phyloP scores from a whole-genome alignment of 768 basidiomycete species.

The Pisolithus tinctorius region DNA sequence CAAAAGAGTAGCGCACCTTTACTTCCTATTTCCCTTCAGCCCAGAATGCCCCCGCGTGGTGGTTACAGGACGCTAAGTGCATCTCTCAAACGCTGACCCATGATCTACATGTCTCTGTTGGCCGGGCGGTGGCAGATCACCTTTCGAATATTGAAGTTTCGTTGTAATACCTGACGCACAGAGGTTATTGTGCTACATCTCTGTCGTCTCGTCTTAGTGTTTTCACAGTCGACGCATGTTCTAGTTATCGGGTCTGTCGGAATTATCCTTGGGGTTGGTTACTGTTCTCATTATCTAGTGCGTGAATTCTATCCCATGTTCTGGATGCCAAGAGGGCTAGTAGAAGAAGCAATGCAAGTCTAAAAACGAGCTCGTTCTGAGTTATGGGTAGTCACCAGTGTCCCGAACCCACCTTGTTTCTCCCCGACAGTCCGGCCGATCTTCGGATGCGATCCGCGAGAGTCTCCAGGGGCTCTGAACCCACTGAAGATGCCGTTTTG shows the following conservation, averaged over 20 bases:
- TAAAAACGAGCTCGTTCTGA: not conserved
- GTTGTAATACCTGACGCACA: too few relatives aligned
- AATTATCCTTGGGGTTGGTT: too few relatives aligned
- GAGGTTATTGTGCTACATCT: not conserved
- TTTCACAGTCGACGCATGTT: not conserved
- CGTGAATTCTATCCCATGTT: not conserved
- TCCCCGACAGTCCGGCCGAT: conserved; percentile 81
- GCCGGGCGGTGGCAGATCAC: not conserved
- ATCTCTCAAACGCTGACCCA: not conserved
- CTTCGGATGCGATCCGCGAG: conserved; percentile 67
- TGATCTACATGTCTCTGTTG: not conserved
- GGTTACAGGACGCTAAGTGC: not conserved
- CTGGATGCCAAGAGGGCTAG: not conserved
- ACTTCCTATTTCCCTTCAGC: conserved; percentile 9
- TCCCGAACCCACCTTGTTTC: conserved; percentile 62
- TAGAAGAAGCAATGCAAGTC: conserved; percentile 6
- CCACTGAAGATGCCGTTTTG: conserved; percentile 42
- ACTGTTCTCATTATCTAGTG: too few relatives aligned
- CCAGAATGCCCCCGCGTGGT: not conserved
- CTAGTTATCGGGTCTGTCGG: too few relatives aligned
- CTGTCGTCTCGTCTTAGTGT: not conserved
- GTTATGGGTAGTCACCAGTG: too few relatives aligned
- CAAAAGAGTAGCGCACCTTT: conserved; percentile 31
- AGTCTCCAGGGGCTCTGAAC: conserved; percentile 66
- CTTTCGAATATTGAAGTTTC: not conserved